Evolutionary conservation across 1,284 basidiomycete genomes (phyloP).

Genomic region (Cronartium quercuum): DNA sequence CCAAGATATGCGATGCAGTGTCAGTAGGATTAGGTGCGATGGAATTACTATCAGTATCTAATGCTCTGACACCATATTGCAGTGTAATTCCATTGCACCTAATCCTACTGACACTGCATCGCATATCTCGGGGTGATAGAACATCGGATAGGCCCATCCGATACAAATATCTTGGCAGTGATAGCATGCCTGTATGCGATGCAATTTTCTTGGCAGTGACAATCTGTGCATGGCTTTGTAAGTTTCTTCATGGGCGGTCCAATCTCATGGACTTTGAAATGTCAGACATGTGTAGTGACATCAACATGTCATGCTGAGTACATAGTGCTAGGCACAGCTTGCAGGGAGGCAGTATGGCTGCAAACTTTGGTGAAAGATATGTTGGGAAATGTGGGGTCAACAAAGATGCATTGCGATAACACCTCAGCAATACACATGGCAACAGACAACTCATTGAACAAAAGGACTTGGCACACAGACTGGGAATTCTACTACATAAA

Average conservation of each 20-base stretch:
- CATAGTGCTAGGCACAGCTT: background rate
- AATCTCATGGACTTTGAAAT: background rate
- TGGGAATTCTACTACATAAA: background rate
- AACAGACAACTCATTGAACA: slow-evolving; percentile 2
- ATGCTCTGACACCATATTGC: too few species aligned
- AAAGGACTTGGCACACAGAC: background rate
- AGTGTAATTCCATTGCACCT: too few species aligned
- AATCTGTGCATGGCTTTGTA: background rate
- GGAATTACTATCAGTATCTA: too few species aligned
- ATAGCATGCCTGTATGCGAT: too few species aligned
- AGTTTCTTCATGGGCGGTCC: background rate
- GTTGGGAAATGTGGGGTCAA: background rate
- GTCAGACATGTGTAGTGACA: background rate
- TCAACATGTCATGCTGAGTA: background rate
- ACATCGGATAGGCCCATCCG: too few species aligned
- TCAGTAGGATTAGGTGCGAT: too few species aligned
- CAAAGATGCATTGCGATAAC: background rate
- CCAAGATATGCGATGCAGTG: too few species aligned
- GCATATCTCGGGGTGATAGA: too few species aligned
- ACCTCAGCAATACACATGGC: background rate
- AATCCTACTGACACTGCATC: too few species aligned
- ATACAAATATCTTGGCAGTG: too few species aligned
- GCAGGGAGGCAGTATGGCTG: background rate
- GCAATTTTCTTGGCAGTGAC: too few species aligned
- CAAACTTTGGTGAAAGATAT: background rate